These are phyloP conservation scores for Ogataea corticis DNA, from an alignment of 805 yeast species.

Conservation along the genomic window DNA sequence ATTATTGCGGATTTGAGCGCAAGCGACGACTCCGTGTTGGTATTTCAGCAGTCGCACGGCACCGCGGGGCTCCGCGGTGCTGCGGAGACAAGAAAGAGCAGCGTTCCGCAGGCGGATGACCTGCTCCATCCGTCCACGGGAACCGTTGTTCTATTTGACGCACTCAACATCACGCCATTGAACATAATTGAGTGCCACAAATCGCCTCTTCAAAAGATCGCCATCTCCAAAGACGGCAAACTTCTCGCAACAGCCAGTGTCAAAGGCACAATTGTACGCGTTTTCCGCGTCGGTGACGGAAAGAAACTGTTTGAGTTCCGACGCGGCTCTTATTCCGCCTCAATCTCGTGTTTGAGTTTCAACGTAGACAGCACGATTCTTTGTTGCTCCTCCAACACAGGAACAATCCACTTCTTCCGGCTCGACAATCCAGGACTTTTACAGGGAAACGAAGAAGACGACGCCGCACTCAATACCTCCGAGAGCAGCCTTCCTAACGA, in stretches of 20 bases:
- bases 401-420: conserved; percentile 85
- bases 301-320: conserved; percentile 69
- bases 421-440: conserved; percentile 12
- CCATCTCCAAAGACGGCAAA: conserved; percentile 73
- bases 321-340: conserved; percentile 84
- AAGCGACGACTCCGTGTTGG: conserved; percentile 50
- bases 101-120: background rate
- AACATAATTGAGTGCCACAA: conserved; percentile 87
- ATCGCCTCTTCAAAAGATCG: conserved; percentile 64
- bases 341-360: conserved; percentile 74
- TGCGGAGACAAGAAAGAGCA: no score
- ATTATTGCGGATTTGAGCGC: conserved; percentile 35
- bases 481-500: conserved; percentile 21
- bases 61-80: no score
- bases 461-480: conserved; percentile 2
- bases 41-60: conserved; percentile 51
- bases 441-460: conserved; percentile 4
- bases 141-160: conserved; percentile 77
- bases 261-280: conserved; percentile 86
- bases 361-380: conserved; percentile 67
- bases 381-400: conserved; percentile 85
- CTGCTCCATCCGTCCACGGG: conserved; percentile 41
- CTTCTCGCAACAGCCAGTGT: conserved; percentile 85
- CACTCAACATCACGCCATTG: conserved; percentile 68
- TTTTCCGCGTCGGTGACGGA: conserved; percentile 71